Conservation (phyloP, 2,329 filamentous ascomycete species). For the Arthroderma sp. region DNA sequence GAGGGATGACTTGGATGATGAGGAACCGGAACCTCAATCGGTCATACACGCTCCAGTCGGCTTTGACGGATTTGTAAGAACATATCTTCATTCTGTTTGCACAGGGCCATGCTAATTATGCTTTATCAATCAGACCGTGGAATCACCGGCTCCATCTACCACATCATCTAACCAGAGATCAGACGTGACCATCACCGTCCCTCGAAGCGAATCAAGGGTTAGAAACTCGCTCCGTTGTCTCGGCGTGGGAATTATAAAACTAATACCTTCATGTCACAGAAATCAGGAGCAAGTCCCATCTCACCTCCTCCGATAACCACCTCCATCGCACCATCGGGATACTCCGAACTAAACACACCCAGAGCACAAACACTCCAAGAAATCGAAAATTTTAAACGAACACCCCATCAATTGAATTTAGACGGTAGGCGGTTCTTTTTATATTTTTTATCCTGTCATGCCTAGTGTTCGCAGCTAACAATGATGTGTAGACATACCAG, state of each 20-base stretch:
- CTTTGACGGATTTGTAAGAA: slow-evolving; percentile 62
- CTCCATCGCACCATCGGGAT: slow-evolving; percentile 53
- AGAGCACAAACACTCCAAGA: slow-evolving; percentile 73
- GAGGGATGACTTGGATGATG: slow-evolving; percentile 36
- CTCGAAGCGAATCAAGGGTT: slow-evolving; percentile 13
- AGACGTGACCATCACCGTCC: slow-evolving; percentile 23
- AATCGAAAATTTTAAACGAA: slow-evolving; percentile 44
- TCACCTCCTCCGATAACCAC: slow-evolving; percentile 64
- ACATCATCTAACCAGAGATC: slow-evolving; percentile 22
- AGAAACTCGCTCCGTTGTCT: background rate
- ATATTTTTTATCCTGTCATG: too few relatives aligned
- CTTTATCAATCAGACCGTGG: slow-evolving; percentile 10
- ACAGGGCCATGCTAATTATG: slow-evolving; percentile 2
- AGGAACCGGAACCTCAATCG: slow-evolving; percentile 61
- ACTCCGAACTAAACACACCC: slow-evolving; percentile 63
- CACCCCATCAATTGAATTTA: slow-evolving; percentile 56
- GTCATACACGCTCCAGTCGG: slow-evolving; percentile 83
- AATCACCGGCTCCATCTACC: slow-evolving; percentile 14
- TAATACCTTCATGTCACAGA: slow-evolving; percentile 14
- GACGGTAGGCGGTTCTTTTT: slow-evolving; percentile 54
- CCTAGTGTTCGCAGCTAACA: too few relatives aligned
- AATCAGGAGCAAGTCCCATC: slow-evolving; percentile 33
- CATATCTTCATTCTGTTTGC: background rate
- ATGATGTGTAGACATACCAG: slow-evolving; percentile 23
- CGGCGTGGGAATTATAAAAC: background rate